Base-by-base conservation (phyloP, 23 red algal genomes). In the Gracilaria domingensis region DNA sequence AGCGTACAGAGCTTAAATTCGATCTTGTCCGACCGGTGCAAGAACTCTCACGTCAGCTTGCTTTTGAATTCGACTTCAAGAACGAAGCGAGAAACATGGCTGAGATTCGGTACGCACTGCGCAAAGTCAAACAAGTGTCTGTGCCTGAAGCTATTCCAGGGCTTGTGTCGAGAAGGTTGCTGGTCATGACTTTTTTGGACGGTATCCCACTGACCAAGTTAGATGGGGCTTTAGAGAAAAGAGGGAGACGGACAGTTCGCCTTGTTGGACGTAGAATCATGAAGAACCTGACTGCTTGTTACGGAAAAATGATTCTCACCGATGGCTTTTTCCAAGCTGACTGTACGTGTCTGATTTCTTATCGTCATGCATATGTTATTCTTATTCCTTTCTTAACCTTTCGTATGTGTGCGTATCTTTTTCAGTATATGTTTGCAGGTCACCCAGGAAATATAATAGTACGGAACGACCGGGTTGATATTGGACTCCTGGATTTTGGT, bases 401-500 rank as follows among this genome's bases (percentile, higher is more conserved):
- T 81, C 54, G 45, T 26, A 58, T 81, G 47, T 26, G 54, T 81
- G 42, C 32, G 30, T 81, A 16, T 57, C 2, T 48, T 16, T 74
- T 17, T 74, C 12, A 51, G 4, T 79, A 50, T 49, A 49, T 49
- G 0, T 53, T 21, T 58, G 12, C 37, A 89, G 85, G 85, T 32
- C 97, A 99, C 76, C 97, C 97, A 14, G 97, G 97, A 35, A 99
- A 96, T 32, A 83, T 99, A 32, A 75, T 95, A 32, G 72, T 95
- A 38, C 60, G 45, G 4, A 88, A 93, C 38, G 44, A 58, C 29
- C 79, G 67, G 12, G 55, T 92, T 51, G 81, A 88, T 61, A 87
- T 98, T 49, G 91, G 85, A 12, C 59, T 98, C 17, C 18, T 98
- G 42, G 95, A 98, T 81, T 98, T 94, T 59, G 95, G 95, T 38